These are phyloP conservation scores for Bombardia bombarda DNA, from an alignment of 495 filamentous ascomycete genomes.

Conservation along the genomic window DNA sequence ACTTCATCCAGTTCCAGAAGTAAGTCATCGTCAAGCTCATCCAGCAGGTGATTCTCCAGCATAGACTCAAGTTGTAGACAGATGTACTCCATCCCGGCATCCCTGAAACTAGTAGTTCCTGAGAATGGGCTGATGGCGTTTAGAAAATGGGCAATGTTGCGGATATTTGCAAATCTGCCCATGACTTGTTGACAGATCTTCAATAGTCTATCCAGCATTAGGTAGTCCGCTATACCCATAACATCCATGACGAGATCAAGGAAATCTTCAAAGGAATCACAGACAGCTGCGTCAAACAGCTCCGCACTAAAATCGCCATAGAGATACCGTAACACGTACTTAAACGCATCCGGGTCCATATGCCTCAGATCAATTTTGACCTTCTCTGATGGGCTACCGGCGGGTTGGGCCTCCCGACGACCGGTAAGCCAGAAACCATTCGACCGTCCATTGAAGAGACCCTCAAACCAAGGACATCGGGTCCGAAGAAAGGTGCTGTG, in stretches of 20 bases:
- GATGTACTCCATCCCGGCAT: constrained; percentile 82
- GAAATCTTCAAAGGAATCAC: constrained; percentile 68
- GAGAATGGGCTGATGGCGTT: constrained; percentile 77
- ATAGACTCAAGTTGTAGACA: constrained; percentile 84
- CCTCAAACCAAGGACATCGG: constrained; percentile 87
- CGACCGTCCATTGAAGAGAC: constrained; percentile 79
- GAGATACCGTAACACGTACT: constrained; percentile 70
- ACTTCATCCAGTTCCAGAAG: constrained; percentile 68
- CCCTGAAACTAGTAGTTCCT: constrained; percentile 77
- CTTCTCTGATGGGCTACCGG: constrained; percentile 21
- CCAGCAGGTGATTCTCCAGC: constrained; percentile 78
- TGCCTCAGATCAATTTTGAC: constrained; percentile 79
- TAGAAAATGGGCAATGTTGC: constrained; percentile 78
- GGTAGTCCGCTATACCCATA: constrained; percentile 79
- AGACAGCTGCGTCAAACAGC: constrained; percentile 70
- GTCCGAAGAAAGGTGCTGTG: constrained; percentile 75
- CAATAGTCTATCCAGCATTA: constrained; percentile 87
- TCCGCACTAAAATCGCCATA: constrained; percentile 78
- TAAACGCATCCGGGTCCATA: constrained; percentile 61
- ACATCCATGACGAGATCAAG: constrained; percentile 87
- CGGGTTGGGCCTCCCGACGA: constrained; percentile 43
- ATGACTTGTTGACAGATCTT: constrained; percentile 84
- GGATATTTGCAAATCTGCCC: constrained; percentile 78
- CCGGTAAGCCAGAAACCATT: constrained; percentile 72
- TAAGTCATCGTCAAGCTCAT: constrained; percentile 80